phyloP scores from a whole-genome alignment of 768 basidiomycete genomes.

The Termitomyces eurrhizus region DNA sequence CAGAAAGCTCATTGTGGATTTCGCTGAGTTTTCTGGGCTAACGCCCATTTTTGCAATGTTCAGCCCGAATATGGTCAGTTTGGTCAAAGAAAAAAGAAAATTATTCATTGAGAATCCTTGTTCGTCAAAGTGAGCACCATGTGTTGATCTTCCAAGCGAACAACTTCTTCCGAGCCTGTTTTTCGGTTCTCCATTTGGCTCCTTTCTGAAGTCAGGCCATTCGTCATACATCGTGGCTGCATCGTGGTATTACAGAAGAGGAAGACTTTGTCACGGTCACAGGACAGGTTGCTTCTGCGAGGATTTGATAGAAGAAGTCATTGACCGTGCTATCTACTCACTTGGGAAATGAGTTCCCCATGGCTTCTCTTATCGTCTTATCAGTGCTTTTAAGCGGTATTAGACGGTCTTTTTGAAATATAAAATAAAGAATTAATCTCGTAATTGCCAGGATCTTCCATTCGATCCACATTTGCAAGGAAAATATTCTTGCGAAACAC shows the following conservation, averaged over 20 bases:
- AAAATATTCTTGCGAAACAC: background rate
- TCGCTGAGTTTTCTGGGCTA: background rate
- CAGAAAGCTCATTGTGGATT: background rate
- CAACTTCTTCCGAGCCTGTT: background rate
- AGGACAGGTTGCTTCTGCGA: background rate
- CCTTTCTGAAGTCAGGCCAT: background rate
- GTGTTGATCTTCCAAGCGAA: background rate
- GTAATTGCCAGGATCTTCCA: background rate
- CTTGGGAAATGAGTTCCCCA: background rate
- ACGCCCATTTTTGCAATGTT: no score
- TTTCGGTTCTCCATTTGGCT: background rate
- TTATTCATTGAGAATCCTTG: background rate
- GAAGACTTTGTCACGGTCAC: background rate
- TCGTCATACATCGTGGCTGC: no score
- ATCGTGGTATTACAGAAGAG: background rate
- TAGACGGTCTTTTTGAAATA: background rate
- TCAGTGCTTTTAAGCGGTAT: background rate
- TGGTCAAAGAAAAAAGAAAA: background rate
- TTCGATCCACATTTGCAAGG: background rate
- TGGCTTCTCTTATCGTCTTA: no score
- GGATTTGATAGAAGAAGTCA: no score
- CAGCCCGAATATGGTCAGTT: background rate
- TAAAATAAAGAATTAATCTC: background rate
- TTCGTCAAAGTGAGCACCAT: background rate
- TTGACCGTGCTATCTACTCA: background rate